Evolutionary conservation across 2,329 filamentous ascomycete genomes (phyloP), one percentile per base, ranked within the genome.

Genomic region (Myrmaecium sp.): DNA sequence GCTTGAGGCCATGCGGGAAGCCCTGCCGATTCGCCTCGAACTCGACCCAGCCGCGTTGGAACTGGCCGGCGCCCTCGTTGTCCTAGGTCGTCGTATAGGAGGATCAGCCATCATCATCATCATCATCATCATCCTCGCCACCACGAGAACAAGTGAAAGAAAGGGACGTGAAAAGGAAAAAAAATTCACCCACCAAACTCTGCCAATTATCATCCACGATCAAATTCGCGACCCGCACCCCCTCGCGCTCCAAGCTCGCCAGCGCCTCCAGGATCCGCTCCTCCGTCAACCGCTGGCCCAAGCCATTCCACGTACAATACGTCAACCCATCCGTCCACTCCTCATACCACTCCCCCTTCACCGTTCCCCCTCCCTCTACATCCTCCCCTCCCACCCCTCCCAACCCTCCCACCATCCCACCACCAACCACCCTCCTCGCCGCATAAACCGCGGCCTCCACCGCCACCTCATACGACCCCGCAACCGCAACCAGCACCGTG

Each of bases 131-230:
- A n/a, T n/a, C n/a, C n/a, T n/a, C n/a, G n/a, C n/a, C n/a, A n/a
- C n/a, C n/a, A n/a, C n/a, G n/a, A n/a, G n/a, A n/a, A n/a, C n/a
- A n/a, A n/a, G n/a, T n/a, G n/a, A n/a, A n/a, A n/a, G n/a, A n/a
- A n/a, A n/a, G n/a, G n/a, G n/a, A n/a, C n/a, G n/a, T n/a, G n/a
- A n/a, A n/a, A n/a, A n/a, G n/a, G n/a, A n/a, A n/a, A 14, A 17
- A 15, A 23, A 10, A 7, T 60, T 14, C 44, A 60, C 53, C 36
- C 67, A 69, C 24, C 5, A 92, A 63, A 6, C 75, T 69, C 50
- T 93, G 84, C 89, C 89, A 98, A 40, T 91, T 92, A 45, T 98
- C 89, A 40, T 98, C 89, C 34, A 98, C 92, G 33, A 95, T 93
- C 2, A 98, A 61, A 41, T 74, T 92, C 1, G 72, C 74, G 23